A percentile compares a stretch with the other conserved stretches of the same genome.
phyloP scores from a whole-genome alignment of 768 basidiomycete genomes.

The Floccularia luteovirens region DNA sequence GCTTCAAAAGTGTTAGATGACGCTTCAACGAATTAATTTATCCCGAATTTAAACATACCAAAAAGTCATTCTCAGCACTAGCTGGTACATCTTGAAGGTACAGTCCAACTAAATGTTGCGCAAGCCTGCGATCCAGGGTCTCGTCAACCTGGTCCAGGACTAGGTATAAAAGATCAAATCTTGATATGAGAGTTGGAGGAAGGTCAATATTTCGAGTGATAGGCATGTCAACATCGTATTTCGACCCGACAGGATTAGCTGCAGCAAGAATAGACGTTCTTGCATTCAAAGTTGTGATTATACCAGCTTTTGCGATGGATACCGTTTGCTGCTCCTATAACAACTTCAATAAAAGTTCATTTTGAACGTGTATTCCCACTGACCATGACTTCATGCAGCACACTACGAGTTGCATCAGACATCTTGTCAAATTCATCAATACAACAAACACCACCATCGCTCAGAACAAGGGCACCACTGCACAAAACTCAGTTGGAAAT shows the following conservation, averaged over 20 bases:
- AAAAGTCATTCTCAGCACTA: slow-evolving; percentile 56
- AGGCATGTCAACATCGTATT: slow-evolving; percentile 87
- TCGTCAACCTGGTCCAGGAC: slow-evolving; percentile 96
- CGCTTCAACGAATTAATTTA: neutral
- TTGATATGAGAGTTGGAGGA: slow-evolving; percentile 94
- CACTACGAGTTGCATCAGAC: slow-evolving; percentile 95
- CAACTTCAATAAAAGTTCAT: neutral
- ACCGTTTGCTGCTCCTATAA: slow-evolving; percentile 97
- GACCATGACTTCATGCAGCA: slow-evolving; percentile 98
- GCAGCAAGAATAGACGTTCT: slow-evolving; percentile 97
- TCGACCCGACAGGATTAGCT: slow-evolving; percentile 94
- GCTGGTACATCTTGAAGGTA: slow-evolving; percentile 89
- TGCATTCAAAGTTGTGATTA: slow-evolving; percentile 96
- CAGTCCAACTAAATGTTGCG: slow-evolving; percentile 86
- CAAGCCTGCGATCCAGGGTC: slow-evolving; percentile 72
- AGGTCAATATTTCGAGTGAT: slow-evolving; percentile 96
- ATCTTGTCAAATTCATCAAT: slow-evolving; percentile 99
- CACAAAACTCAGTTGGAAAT: neutral
- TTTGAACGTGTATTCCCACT: neutral
- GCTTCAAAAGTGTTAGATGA: slow-evolving; percentile 33
- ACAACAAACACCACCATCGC: slow-evolving; percentile 96
- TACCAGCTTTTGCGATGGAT: slow-evolving; percentile 97
- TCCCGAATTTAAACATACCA: slow-evolving; percentile 36
- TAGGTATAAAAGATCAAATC: slow-evolving; percentile 94
- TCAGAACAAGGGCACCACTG: slow-evolving; percentile 89